Evolutionary conservation across 2,329 filamentous ascomycete species (phyloP), one percentile per base, ranked within the genome.

Genomic region (Fusarium penzigii): DNA sequence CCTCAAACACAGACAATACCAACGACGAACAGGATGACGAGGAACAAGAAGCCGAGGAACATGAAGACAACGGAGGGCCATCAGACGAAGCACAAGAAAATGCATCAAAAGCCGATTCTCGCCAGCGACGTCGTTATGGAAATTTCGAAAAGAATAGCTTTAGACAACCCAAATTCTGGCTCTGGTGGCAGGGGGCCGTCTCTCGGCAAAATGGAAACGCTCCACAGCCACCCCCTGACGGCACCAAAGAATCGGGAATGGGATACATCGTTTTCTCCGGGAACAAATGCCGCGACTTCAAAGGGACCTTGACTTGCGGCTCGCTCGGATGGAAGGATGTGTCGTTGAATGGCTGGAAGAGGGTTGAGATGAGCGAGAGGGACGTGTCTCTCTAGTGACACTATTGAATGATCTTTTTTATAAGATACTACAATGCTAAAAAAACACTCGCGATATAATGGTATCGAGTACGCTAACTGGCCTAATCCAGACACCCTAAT

Each of bases 141-240:
- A 52, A 39, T 2, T 57, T 57, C 2, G 53, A 57, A 29, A 56
- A 57, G 20, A 53, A 56, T 5, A 57, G 49, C 1, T 57, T 57
- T 12, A 36, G 55, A 12, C 49, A 57, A 38, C 55, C 49, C 29
- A 57, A 57, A 10, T 57, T 57, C 17, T 57, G 55, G 55, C 46
- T 57, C 29, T 44, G 11, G 4, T 57, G 49, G 53, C 32, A 44
- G 36, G 53, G 55, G 1, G 36, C 5, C 10, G 25, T 16, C 9
- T 6, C 10, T 3, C 11, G 4, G 10, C 11, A 0, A 1, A 10
- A 17, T 3, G 2, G 16, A 6, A 10, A 17, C 6, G 8, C 32
- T 2, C 1, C 9, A 9, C 20, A 25, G 20, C 20, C 20, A 25
- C 20, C 20, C 20, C 20, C 20, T 25, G 14, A 10, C 1, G 3